phyloP scores from a whole-genome alignment of 1,284 basidiomycete genomes.

The Pterulicium gracile region DNA sequence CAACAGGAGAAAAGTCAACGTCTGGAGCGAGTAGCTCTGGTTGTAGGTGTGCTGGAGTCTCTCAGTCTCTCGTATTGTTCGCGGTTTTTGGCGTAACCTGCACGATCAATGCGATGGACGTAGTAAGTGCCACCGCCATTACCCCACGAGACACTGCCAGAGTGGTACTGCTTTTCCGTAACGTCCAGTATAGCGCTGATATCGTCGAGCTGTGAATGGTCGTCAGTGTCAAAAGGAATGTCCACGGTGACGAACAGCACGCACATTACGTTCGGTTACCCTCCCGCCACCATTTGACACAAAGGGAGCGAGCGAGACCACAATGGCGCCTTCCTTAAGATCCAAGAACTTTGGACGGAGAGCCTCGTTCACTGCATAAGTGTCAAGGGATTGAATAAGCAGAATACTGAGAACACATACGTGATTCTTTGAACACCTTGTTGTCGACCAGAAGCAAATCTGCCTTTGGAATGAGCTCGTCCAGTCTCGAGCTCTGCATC shows the following conservation, averaged over 20 bases:
- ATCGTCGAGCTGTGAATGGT: constrained; percentile 45
- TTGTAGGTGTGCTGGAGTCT: constrained; percentile 9
- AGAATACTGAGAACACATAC: constrained; percentile 31
- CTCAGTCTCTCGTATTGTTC: constrained; percentile 37
- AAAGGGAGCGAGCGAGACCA: constrained; percentile 66
- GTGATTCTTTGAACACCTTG: constrained; percentile 60
- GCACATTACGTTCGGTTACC: constrained; percentile 64
- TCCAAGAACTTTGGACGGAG: constrained; percentile 66
- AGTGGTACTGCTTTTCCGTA: constrained; percentile 49
- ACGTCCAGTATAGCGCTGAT: constrained; percentile 70
- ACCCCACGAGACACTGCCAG: constrained; percentile 69
- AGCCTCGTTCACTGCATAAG: constrained; percentile 54
- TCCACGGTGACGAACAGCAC: constrained; percentile 18
- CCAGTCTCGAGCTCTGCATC: constrained; percentile 47
- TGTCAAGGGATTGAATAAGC: constrained; percentile 4
- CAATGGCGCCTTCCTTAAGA: constrained; percentile 69
- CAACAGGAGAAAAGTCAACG: too few relatives aligned
- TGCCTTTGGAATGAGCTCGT: constrained; percentile 51
- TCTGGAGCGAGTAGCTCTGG: constrained; percentile 1
- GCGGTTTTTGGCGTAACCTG: constrained; percentile 49
- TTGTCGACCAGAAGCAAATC: constrained; percentile 74
- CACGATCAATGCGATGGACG: constrained; percentile 62
- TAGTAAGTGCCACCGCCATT: constrained; percentile 58
- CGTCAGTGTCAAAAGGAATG: constrained; percentile 3
- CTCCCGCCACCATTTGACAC: constrained; percentile 50